phyloP scores from a whole-genome alignment of 306 rosid genomes.

The Trifolium fragiferum region DNA sequence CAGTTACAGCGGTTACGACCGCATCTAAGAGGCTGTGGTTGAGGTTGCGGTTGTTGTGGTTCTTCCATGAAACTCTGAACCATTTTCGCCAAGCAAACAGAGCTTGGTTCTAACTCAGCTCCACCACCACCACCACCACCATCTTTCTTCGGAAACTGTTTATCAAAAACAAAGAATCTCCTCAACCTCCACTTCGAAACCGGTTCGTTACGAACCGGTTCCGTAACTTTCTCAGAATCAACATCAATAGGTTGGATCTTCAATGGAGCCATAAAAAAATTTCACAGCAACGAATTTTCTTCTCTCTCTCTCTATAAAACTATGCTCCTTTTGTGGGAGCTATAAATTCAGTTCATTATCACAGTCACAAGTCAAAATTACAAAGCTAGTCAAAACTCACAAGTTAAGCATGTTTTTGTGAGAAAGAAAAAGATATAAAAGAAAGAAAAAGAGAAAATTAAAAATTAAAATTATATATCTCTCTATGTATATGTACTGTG shows the following conservation, averaged over 20 bases:
- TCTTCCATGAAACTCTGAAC: conserved; percentile 90
- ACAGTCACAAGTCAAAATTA: conserved; percentile 22
- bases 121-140: conserved; percentile 29
- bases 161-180: conserved; percentile 71
- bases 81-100: conserved; percentile 88
- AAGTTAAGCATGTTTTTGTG: conserved; percentile 13
- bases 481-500: neutral
- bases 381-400: conserved; percentile 39
- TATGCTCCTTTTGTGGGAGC: conserved; percentile 40
- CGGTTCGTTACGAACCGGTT: conserved; percentile 65
- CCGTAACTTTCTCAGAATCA: conserved; percentile 60
- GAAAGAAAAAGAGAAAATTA: neutral
- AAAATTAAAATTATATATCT: neutral
- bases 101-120: conserved; percentile 82
- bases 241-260: conserved; percentile 90
- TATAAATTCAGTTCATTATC: conserved; percentile 8
- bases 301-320: neutral
- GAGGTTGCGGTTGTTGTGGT: conserved; percentile 45
- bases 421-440: neutral
- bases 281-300: neutral
- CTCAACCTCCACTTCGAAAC: conserved; percentile 76
- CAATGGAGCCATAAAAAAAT: conserved; percentile 69
- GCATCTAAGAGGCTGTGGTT: conserved; percentile 22
- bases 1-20: conserved; percentile 96
- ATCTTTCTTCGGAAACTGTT: conserved; percentile 76